phyloP scores from a whole-genome alignment of 768 basidiomycete genomes.

The Suillus clintonianus region DNA sequence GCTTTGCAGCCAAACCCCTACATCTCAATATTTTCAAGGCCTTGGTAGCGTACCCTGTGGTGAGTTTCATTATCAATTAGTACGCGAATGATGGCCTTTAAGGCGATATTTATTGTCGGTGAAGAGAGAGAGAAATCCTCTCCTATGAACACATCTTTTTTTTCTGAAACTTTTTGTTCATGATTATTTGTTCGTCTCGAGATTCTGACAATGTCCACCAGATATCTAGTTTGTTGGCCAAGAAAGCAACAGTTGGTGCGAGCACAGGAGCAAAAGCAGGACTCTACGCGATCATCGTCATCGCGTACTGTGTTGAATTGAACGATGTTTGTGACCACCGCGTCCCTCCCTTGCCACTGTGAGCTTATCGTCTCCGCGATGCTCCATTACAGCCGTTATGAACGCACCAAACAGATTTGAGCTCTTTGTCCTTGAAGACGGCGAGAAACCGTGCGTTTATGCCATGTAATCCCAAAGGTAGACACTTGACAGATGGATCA shows the following conservation, averaged over 20 bases:
- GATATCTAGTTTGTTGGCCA: neutral
- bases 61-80: conserved; percentile 11
- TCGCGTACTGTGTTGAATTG: conserved; percentile 2
- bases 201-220: conserved; percentile 11
- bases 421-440: conserved; percentile 88
- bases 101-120: conserved; percentile 75
- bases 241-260: neutral
- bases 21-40: conserved; percentile 23
- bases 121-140: conserved; percentile 34
- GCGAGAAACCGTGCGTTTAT: conserved; percentile 84
- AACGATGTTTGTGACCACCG: conserved; percentile 1
- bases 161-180: conserved; percentile 39
- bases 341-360: neutral
- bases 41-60: conserved; percentile 12
- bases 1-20: conserved; percentile 19
- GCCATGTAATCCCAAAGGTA: conserved; percentile 10
- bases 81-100: conserved; percentile 48
- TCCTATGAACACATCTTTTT: conserved; percentile 51
- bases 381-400: conserved; percentile 44
- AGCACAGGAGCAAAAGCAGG: neutral
- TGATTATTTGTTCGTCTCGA: neutral
- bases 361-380: neutral
- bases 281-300: neutral
- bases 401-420: conserved; percentile 96
- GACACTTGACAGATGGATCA: conserved; percentile 8